Base-by-base conservation (phyloP, 164 flowering plant genomes). In the Magnolia changhungtana region DNA sequence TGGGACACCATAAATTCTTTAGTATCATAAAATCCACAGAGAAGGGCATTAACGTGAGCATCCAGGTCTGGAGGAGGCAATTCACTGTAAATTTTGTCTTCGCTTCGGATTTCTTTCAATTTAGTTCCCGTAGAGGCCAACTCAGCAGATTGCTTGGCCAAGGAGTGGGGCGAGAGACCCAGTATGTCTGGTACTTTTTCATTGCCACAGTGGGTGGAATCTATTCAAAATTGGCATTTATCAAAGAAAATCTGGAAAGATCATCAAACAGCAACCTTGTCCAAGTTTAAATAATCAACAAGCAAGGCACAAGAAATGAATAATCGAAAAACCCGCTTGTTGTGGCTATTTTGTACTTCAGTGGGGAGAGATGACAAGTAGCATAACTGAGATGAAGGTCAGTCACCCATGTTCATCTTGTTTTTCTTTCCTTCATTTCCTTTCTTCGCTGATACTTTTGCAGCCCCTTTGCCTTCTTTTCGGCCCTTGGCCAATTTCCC, bases 381-480 rank as follows among this genome's bases (percentile, higher is more conserved):
- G 23, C 21, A 64, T 18, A 19, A 21, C 11, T 64, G 10, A 64
- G 67, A 7, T 19, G 23, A 2, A 64, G 5, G 8, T 13, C 63
- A 59, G 63, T 19, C 63, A 59, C 63, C n/a, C 19, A 59, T 19
- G 63, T 10, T 59, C 63, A 59, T 59, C 63, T 37, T 37, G 45
- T 37, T 37, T 37, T 37, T 66, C 69, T 68, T 68, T 31, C 49
- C 71, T 68, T 68, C 14, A 31, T 31, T 31, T 29, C 37, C 71
- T 14, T 24, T 67, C n/a, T 31, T 68, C 19, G 8, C 71, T 3
- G 50, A 31, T 14, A n/a, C 50, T 6, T 64, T 64, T 64, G 8
- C 21, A 64, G 24, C 8, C 18, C 67, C 67, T 64, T 20, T 64
- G 61, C 67, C 13, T 14, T 91, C 87, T 80, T 74, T 89, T 58